A percentile compares a stretch with the other conserved stretches of the same genome.
phyloP scores from a whole-genome alignment of 768 basidiomycete genomes.

The Phylloporus sp. region DNA sequence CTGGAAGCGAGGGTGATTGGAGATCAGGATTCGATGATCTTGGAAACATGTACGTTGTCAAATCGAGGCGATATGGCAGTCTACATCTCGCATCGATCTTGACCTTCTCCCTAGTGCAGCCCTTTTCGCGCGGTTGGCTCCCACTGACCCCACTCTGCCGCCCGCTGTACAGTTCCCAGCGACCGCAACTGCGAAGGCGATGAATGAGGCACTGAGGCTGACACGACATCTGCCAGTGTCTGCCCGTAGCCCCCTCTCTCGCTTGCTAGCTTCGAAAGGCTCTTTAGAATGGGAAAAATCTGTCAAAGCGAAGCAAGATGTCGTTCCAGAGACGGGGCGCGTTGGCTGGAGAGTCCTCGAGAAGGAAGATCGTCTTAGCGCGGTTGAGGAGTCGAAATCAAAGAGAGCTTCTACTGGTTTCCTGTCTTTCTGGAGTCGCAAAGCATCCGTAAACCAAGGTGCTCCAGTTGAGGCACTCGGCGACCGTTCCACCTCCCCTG shows the following conservation, averaged over 20 bases:
- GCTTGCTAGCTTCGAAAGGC: slow-evolving; percentile 66
- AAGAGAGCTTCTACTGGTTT: slow-evolving; percentile 51
- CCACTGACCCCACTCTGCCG: slow-evolving; percentile 49
- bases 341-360: slow-evolving; percentile 71
- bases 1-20: slow-evolving; percentile 33
- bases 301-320: slow-evolving; percentile 50
- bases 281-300: slow-evolving; percentile 74
- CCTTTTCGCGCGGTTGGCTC: slow-evolving; percentile 43
- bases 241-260: slow-evolving; percentile 62
- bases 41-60: slow-evolving; percentile 54
- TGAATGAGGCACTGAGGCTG: slow-evolving; percentile 57
- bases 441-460: slow-evolving; percentile 24
- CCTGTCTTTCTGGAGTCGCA: slow-evolving; percentile 71
- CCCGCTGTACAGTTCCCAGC: slow-evolving; percentile 47
- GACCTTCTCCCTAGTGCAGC: slow-evolving; percentile 33
- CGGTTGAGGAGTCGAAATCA: slow-evolving; percentile 41
- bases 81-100: slow-evolving; percentile 4
- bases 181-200: slow-evolving; percentile 55
- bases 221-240: slow-evolving; percentile 57
- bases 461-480: slow-evolving; percentile 14
- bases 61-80: not conserved
- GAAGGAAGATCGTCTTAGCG: slow-evolving; percentile 38
- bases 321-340: slow-evolving; percentile 50
- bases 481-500: slow-evolving; percentile 23
- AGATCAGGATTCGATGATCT: slow-evolving; percentile 44